phyloP scores from a whole-genome alignment of 495 filamentous ascomycete species.

The Penicillium roqueforti region DNA sequence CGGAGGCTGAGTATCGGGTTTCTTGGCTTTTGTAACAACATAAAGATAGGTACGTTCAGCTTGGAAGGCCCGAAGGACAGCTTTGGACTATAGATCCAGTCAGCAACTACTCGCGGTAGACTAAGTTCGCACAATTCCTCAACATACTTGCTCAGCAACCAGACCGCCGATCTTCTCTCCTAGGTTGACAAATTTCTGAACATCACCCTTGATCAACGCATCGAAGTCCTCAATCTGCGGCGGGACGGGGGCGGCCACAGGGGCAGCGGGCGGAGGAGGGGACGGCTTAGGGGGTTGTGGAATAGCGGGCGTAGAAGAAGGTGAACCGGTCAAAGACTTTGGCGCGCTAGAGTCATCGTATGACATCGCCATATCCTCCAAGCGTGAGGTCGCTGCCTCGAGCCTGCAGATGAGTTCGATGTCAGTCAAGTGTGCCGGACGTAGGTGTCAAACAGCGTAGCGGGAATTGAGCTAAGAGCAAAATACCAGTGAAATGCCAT shows the following conservation, averaged over 20 bases:
- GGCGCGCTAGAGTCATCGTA: constrained; percentile 53
- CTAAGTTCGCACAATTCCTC: not conserved
- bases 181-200: constrained; percentile 71
- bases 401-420: constrained; percentile 55
- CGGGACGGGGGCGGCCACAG: constrained; percentile 59
- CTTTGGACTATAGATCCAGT: constrained; percentile 46
- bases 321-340: constrained; percentile 39
- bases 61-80: constrained; percentile 63
- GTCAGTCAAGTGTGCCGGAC: constrained; percentile 22
- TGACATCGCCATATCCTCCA: constrained; percentile 90
- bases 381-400: constrained; percentile 91
- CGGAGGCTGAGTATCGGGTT: constrained; percentile 68
- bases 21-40: constrained; percentile 86
- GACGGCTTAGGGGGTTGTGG: constrained; percentile 39
- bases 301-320: constrained; percentile 33
- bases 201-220: constrained; percentile 65
- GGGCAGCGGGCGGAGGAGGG: constrained; percentile 42
- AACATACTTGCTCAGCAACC: constrained; percentile 71
- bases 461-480: not conserved
- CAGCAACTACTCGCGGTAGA: constrained; percentile 5
- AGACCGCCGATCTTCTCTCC: constrained; percentile 73
- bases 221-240: constrained; percentile 83
- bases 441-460: not conserved
- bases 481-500: not conserved
- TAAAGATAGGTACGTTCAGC: constrained; percentile 84